Evolutionary conservation across 2,329 filamentous ascomycete species (phyloP), one percentile per base, ranked within the genome.

Genomic region (Furcasterigmium sp.): DNA sequence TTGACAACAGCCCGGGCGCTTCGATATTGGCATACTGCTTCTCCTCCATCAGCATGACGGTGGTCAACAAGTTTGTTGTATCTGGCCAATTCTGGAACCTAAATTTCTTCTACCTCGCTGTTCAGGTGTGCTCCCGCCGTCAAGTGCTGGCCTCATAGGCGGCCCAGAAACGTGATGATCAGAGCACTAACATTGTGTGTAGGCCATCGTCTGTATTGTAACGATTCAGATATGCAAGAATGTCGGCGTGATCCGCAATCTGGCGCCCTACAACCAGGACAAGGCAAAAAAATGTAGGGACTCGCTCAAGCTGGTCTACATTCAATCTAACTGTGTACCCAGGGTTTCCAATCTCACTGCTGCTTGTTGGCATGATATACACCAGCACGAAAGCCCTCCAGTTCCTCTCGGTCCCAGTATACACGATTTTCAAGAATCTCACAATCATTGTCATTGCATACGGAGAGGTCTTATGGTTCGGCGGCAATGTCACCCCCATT

Each of bases 341-440:
- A 95, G 89, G 91, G 93, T 95, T 97, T 60, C 93, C 93, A 39
- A 89, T 98, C 58, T 95, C 93, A 45, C 74, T 96, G 43, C 86
- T 97, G 49, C 83, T 98, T 51, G 93, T 97, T 60, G 91, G 90
- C 62, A 98, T 97, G 93, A 97, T 98, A 68, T 98, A 97, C 70
- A 97, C 93, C 43, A 84, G 89, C 58, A 93, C 88, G 58, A 96
- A 96, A 73, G 90, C 93, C 17, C 82, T 98, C 37, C 90, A 96
- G 68, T 97, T 84, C 68, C 85, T 98, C 48, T 96, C 91, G 25
- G 95, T 98, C 44, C 93, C 93, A 19, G 93, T 98, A 20, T 98
- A 98, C 71, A 98, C 93, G 44, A 98, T 98, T 64, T 98, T 98
- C 79, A 98, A 98, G 79, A 98, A 98, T 72, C 69, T 98, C 73